A percentile compares a stretch with the other conserved stretches of the same genome.
Conservation (phyloP, 345 rosid species). For the Eucalyptus curtisii region DNA sequence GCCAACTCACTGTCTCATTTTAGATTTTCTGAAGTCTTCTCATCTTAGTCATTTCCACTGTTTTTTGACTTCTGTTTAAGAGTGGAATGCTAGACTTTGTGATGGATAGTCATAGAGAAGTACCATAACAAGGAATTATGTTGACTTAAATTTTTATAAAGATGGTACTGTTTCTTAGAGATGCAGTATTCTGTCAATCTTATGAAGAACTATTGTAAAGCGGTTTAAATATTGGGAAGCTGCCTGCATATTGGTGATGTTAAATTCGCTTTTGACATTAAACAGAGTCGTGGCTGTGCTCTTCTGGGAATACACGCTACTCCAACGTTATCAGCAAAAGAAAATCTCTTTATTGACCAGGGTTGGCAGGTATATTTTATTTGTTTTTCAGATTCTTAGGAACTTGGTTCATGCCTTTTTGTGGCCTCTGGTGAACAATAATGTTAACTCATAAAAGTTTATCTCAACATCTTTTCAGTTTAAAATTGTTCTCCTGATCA, state of each 20-base stretch:
- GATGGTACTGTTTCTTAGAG: neutral
- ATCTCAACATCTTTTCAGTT: neutral
- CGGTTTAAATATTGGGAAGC: neutral
- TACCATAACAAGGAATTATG: neutral
- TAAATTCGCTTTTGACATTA: neutral
- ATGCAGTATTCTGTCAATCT: neutral
- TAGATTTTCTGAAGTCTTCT: neutral
- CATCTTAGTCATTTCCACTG: neutral
- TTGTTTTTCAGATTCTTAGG: neutral
- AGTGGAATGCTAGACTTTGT: neutral
- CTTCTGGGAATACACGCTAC: conserved; percentile 75
- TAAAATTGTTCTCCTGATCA: neutral
- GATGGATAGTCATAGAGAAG: neutral
- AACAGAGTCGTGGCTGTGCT: conserved; percentile 93
- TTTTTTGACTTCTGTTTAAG: neutral
- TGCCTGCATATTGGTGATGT: neutral
- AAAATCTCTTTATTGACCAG: conserved; percentile 68
- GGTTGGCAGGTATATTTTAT: conserved; percentile 82
- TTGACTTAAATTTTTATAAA: neutral
- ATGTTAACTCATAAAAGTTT: neutral
- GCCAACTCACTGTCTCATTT: neutral
- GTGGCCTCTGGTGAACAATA: neutral
- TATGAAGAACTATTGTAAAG: neutral
- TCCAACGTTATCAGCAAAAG: conserved; percentile 81
- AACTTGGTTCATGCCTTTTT: neutral